phyloP scores from a whole-genome alignment of 257 asterid genomes.

The Solanum chmielewskii region DNA sequence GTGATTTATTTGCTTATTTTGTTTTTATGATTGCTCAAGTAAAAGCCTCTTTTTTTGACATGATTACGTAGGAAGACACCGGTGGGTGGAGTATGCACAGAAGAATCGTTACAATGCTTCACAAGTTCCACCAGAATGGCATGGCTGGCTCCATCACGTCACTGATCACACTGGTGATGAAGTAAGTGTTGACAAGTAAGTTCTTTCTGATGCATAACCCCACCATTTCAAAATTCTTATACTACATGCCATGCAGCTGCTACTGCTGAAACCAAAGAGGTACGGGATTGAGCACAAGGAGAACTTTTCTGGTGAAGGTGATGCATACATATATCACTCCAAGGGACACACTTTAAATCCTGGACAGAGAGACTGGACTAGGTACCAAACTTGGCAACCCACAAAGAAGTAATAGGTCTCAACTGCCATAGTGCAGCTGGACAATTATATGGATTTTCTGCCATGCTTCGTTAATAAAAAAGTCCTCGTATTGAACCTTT shows the following conservation, averaged over 20 bases:
- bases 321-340: slow-evolving; percentile 87
- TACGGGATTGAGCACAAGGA: slow-evolving; percentile 89
- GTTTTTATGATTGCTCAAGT: neutral
- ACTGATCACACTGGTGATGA: slow-evolving; percentile 97
- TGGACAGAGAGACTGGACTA: slow-evolving; percentile 96
- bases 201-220: neutral
- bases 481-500: slow-evolving; percentile 7
- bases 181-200: slow-evolving; percentile 27
- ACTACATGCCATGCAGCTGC: slow-evolving; percentile 45
- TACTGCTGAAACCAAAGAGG: slow-evolving; percentile 79
- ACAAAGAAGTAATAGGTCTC: slow-evolving; percentile 22
- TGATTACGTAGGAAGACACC: slow-evolving; percentile 62
- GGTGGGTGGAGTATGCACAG: slow-evolving; percentile 98
- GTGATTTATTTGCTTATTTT: neutral
- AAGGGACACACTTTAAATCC: slow-evolving; percentile 91
- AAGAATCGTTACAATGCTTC: slow-evolving; percentile 96
- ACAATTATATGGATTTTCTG: slow-evolving; percentile 1
- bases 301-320: slow-evolving; percentile 98
- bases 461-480: slow-evolving; percentile 20
- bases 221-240: slow-evolving; percentile 6
- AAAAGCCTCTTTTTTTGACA: neutral
- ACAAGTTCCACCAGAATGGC: slow-evolving; percentile 98
- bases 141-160: slow-evolving; percentile 91
- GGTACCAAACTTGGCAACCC: slow-evolving; percentile 88
- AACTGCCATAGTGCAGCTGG: slow-evolving; percentile 10